Evolutionary conservation across 2,329 filamentous ascomycete species (phyloP), one percentile per base, ranked within the genome.

Genomic region (Colletotrichum agaves): DNA sequence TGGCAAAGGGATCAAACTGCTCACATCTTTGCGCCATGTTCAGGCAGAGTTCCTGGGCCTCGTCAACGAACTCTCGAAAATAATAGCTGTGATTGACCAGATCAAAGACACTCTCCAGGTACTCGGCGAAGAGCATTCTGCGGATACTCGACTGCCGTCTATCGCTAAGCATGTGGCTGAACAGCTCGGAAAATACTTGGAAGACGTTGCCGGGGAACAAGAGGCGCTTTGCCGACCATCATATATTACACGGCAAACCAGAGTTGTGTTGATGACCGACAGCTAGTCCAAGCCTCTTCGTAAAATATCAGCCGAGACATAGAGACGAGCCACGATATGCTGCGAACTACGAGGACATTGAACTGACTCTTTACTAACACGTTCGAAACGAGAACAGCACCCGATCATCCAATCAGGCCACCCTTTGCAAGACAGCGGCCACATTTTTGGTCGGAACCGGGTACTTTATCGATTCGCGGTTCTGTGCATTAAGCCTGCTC

Each of bases 11-110:
- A 21, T 61, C 2, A 46, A 65, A 31, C 37, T 61, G 6, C 21
- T 65, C 15, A 17, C 39, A 15, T 52, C 44, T 33, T 23, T 61
- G 27, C 62, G 57, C 10, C 47, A 65, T 21, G 47, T 31, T 13
- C 57, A 46, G 15, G 47, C 57, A 44, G 57, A 65, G 8, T 61
- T 65, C 31, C 37, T 35, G 15, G 62, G 61, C n/a, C 39, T 65
- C 13, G 31, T 44, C n/a, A 53, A 53, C 17, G 62, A 61, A 27
- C 39, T 61, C 12, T 37, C 27, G 19, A 27, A 46, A 2, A 31
- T 61, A 3, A 35, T 53, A 27, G 27, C 27, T 8, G 47, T 61
- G 11, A 53, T 53, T 37, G 47, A 65, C 27, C 47, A 65, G 47
- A 27, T 53, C 27, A 46, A 47, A 10, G 46, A 12, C 21, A 31